These are phyloP conservation scores for Neurospora hispaniola DNA, from an alignment of 495 filamentous ascomycete genomes.

Conservation along the genomic window DNA sequence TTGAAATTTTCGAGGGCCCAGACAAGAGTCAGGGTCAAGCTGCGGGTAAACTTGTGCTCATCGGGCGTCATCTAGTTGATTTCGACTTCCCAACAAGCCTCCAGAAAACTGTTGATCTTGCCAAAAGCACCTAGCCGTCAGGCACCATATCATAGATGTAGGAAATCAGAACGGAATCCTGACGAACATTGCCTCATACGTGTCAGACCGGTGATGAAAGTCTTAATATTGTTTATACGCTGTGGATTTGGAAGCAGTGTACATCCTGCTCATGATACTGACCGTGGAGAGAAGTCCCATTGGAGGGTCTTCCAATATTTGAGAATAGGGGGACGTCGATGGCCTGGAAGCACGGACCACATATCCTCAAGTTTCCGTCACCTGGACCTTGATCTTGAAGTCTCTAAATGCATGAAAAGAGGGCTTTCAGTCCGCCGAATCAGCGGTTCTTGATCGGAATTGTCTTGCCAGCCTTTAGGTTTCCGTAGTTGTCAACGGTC, in stretches of 20 bases:
- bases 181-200: background rate
- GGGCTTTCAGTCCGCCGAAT: background rate
- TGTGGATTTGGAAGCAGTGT: background rate
- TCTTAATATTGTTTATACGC: background rate
- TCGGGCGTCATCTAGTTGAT: conserved; percentile 55
- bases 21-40: conserved; percentile 6
- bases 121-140: background rate
- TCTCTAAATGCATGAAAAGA: background rate
- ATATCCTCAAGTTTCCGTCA: background rate
- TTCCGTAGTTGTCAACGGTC: background rate
- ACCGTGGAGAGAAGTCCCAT: background rate
- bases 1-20: conserved; percentile 70
- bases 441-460: background rate
- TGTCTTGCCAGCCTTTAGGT: background rate
- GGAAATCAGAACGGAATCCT: background rate
- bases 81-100: conserved; percentile 35
- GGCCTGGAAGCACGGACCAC: background rate
- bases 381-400: background rate
- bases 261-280: background rate
- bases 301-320: background rate
- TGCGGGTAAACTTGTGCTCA: conserved; percentile 67
- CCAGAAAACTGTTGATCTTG: conserved; percentile 11
- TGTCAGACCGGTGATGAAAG: background rate
- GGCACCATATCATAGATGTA: background rate
- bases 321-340: background rate